phyloP scores from a whole-genome alignment of 768 basidiomycete genomes.

The Boletus huronensis region DNA sequence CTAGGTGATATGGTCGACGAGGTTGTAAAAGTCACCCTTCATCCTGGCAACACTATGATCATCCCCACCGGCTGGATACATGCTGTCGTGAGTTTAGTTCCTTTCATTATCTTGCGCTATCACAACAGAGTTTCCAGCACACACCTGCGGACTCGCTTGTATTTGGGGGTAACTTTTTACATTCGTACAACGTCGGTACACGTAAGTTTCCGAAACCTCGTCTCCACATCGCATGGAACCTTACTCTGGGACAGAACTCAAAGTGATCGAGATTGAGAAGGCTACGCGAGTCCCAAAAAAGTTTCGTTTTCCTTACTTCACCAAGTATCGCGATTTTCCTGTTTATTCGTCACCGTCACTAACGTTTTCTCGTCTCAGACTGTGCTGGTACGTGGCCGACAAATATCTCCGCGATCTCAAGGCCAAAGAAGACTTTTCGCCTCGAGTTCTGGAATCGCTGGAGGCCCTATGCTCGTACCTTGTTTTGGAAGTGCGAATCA shows the following conservation, averaged over 20 bases:
- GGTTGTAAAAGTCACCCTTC: slow-evolving; percentile 79
- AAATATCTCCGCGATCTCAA: slow-evolving; percentile 74
- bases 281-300: slow-evolving; percentile 90
- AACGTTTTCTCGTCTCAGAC: slow-evolving; percentile 38
- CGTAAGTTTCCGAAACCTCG: slow-evolving; percentile 49
- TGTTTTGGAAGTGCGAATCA: slow-evolving; percentile 65
- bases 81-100: slow-evolving; percentile 68
- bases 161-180: slow-evolving; percentile 96
- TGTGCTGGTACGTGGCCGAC: slow-evolving; percentile 90
- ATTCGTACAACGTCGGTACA: slow-evolving; percentile 83
- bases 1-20: slow-evolving; percentile 90
- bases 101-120: background rate
- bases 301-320: slow-evolving; percentile 82
- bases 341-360: slow-evolving; percentile 9
- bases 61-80: slow-evolving; percentile 98
- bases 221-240: background rate
- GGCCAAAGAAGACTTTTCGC: slow-evolving; percentile 46
- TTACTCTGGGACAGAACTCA: slow-evolving; percentile 58
- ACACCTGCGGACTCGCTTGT: slow-evolving; percentile 92
- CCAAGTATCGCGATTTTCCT: slow-evolving; percentile 47
- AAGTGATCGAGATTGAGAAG: slow-evolving; percentile 88
- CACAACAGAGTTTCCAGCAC: slow-evolving; percentile 47
- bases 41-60: slow-evolving; percentile 83
- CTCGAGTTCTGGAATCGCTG: slow-evolving; percentile 69
- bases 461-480: slow-evolving; percentile 73